Evolutionary conservation across 805 yeast species (phyloP).

Genomic region (Metschnikowia matae): DNA sequence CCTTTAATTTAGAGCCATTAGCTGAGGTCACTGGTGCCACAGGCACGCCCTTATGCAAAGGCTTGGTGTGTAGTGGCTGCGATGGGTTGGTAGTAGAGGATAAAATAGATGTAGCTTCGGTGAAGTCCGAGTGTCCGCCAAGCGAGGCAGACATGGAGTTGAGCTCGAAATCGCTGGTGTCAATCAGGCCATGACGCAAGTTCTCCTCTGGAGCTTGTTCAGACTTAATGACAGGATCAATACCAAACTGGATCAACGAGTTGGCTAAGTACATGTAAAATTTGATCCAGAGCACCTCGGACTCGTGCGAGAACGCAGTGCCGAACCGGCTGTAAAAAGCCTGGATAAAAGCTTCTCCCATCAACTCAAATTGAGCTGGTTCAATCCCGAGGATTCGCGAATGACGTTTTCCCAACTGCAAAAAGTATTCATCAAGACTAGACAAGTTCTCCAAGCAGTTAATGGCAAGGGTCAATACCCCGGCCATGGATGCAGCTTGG

Average conservation of each 20-base stretch:
- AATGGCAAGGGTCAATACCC: constrained; percentile 67
- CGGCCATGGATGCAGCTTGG: constrained; percentile 78
- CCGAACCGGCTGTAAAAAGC: constrained; percentile 66
- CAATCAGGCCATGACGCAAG: constrained; percentile 8
- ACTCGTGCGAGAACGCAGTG: constrained; percentile 49
- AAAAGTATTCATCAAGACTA: constrained; percentile 54
- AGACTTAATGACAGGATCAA: constrained; percentile 41
- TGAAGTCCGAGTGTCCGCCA: constrained; percentile 10
- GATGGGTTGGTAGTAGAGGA: neutral
- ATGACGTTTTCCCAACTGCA: constrained; percentile 68
- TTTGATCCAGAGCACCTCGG: constrained; percentile 69
- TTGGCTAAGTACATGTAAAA: constrained; percentile 66
- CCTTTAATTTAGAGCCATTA: neutral
- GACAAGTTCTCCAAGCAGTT: constrained; percentile 57
- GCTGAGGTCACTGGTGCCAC: neutral
- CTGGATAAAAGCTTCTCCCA: constrained; percentile 69
- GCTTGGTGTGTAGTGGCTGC: neutral
- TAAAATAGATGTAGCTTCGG: constrained; percentile 8
- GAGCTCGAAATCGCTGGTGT: constrained; percentile 10
- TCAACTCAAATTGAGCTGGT: constrained; percentile 58
- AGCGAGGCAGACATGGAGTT: constrained; percentile 6
- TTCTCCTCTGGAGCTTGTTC: neutral
- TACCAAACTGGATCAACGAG: constrained; percentile 57
- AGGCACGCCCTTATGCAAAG: neutral
- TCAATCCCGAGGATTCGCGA: constrained; percentile 72